Base-by-base conservation (phyloP, 2,329 filamentous ascomycete species). In the Penicillium griseofulvum region DNA sequence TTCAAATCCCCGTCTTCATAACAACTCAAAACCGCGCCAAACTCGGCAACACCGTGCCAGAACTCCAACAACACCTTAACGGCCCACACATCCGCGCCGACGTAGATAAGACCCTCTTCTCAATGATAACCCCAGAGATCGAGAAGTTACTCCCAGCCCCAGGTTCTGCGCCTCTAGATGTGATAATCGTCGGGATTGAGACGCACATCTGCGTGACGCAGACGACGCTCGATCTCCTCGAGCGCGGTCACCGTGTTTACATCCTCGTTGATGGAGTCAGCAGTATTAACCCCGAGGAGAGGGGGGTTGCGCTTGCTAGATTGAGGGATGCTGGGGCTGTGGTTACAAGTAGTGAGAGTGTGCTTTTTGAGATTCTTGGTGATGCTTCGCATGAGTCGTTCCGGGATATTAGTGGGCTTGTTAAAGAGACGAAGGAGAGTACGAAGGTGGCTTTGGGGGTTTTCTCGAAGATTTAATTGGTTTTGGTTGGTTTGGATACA, bases 141-240 rank as follows among this genome's bases (percentile, higher is more conserved):
- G 76, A 80, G 26, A 64, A 75, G 5, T 65, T 69, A 7, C 56
- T 71, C 1, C 64, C 69, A 11, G 42, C 63, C 4, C 49, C 68
- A 66, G 74, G 58, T 70, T 75, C 59, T 64, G 11, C 73, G 0
- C 69, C 69, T 0, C 76, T 83, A 22, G 82, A 87, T 65, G 82
- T 91, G 50, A 87, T 90, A 52, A 85, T 97, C 59, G 87, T 96
- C 16, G 93, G 93, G 36, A 96, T 97, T 70, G 93, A 97, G 76
- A 84, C 85, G 38, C 93, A 97, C 76, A 94, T 97, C 71, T 97
- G 93, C 79, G 86, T 97, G 29, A 92, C 90, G 57, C 93, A 97
- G 80, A 97, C 93, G 39, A 85, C 90, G 16, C 80, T 97, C 39
- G 93, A 97, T 76, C 77, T 96, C 46, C 77, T 94, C 41, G 78